Evolutionary conservation across 805 yeast genomes (phyloP).

Genomic region (Yamadazyma ubonensis): DNA sequence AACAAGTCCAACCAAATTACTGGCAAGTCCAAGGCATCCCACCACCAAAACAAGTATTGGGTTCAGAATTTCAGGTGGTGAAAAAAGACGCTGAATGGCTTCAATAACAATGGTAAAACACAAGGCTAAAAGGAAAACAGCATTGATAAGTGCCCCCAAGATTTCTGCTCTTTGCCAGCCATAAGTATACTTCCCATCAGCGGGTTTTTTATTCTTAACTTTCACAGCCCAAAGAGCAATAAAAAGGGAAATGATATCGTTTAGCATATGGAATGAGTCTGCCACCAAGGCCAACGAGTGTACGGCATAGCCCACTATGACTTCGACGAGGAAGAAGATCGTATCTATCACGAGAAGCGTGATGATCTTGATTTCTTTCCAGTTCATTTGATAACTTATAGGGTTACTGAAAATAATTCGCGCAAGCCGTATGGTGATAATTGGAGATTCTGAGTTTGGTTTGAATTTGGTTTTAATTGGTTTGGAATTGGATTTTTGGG

Average conservation of each 20-base stretch:
- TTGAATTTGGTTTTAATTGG: no score
- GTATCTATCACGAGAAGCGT: slow-evolving; percentile 75
- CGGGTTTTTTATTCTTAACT: slow-evolving; percentile 76
- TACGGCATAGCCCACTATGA: slow-evolving; percentile 83
- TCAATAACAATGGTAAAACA: slow-evolving; percentile 91
- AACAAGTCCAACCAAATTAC: slow-evolving; percentile 80
- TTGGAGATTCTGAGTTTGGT: no score
- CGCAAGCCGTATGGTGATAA: not conserved
- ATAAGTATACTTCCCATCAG: slow-evolving; percentile 88
- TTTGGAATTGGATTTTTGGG: no score
- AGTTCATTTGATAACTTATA: slow-evolving; percentile 23
- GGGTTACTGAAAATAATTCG: not conserved
- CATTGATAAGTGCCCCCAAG: slow-evolving; percentile 90
- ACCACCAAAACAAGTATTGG: slow-evolving; percentile 83
- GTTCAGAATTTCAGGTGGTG: slow-evolving; percentile 74
- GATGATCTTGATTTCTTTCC: slow-evolving; percentile 70
- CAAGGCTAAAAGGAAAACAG: slow-evolving; percentile 87
- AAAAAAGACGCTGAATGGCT: slow-evolving; percentile 84
- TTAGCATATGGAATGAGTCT: slow-evolving; percentile 96
- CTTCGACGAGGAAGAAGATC: slow-evolving; percentile 79
- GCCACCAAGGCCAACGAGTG: slow-evolving; percentile 94
- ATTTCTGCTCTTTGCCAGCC: slow-evolving; percentile 99
- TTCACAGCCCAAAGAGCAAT: slow-evolving; percentile 97
- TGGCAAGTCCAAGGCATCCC: slow-evolving; percentile 77
- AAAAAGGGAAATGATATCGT: slow-evolving; percentile 84